Conservation (phyloP, 345 rosid genomes). For the Geranium brycei region DNA sequence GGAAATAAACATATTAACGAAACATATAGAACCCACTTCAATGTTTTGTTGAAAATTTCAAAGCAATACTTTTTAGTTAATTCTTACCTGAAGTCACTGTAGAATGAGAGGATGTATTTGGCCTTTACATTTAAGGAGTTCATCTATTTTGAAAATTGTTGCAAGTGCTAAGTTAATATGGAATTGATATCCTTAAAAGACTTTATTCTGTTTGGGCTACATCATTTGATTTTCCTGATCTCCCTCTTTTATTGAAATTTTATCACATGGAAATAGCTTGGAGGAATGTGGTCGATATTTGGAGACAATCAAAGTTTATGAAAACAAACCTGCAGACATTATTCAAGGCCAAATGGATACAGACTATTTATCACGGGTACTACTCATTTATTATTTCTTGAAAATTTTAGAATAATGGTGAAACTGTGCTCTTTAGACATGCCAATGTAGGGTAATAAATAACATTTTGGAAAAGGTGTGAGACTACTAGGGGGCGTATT, state of each 20-base stretch:
- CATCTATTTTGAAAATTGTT: background rate
- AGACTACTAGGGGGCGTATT: background rate
- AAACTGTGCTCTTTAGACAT: background rate
- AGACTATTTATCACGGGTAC: slow-evolving; percentile 76
- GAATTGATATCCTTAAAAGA: background rate
- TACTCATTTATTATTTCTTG: too few relatives aligned
- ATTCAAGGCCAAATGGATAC: slow-evolving; percentile 91
- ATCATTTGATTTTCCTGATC: background rate
- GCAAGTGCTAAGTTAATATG: background rate
- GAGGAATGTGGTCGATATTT: slow-evolving; percentile 94
- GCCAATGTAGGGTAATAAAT: background rate
- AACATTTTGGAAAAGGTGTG: background rate
- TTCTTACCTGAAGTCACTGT: background rate
- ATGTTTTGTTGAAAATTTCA: background rate
- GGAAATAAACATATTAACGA: background rate
- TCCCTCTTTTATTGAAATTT: background rate
- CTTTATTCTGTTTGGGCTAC: background rate
- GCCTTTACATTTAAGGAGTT: background rate
- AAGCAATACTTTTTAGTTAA: background rate
- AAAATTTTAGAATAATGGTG: too few relatives aligned
- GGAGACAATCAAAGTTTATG: slow-evolving; percentile 89
- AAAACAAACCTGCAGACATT: slow-evolving; percentile 90
- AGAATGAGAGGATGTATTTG: background rate
- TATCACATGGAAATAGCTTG: slow-evolving; percentile 36
- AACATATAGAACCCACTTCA: background rate